A percentile compares a stretch with the other conserved stretches of the same genome.
phyloP scores from a whole-genome alignment of 495 filamentous ascomycete species.

The Pseudoneurospora amorphoporcata region DNA sequence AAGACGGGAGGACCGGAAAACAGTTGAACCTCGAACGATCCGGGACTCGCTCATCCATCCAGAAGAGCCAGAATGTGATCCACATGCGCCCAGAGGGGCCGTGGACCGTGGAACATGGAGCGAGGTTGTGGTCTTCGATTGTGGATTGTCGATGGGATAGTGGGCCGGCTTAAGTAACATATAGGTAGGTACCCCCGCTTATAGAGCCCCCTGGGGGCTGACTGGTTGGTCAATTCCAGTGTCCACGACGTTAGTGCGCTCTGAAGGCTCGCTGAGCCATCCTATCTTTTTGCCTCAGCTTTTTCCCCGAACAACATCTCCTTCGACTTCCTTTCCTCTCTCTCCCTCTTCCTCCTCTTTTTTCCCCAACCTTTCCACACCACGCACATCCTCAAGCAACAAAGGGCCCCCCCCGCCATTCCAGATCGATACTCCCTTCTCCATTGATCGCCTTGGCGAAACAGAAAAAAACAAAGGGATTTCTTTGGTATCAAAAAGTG shows the following conservation, averaged over 20 bases:
- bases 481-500: neutral
- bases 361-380: neutral
- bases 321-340: neutral
- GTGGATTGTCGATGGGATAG: neutral
- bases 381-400: neutral
- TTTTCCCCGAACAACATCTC: neutral
- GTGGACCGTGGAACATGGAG: neutral
- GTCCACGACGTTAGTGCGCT: neutral
- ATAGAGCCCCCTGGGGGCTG: neutral
- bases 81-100: neutral
- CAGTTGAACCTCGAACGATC: neutral
- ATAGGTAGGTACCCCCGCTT: neutral
- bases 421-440: neutral
- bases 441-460: neutral
- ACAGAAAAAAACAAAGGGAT: neutral
- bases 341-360: neutral
- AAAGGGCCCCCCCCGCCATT: neutral
- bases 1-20: neutral
- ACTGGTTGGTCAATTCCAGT: neutral
- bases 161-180: too few species aligned
- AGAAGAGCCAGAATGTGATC: neutral
- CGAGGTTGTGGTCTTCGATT: neutral
- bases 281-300: neutral
- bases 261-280: neutral
- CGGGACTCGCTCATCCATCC: neutral